Evolutionary conservation across 805 yeast species (phyloP).

Genomic region (Candida xyloterini): DNA sequence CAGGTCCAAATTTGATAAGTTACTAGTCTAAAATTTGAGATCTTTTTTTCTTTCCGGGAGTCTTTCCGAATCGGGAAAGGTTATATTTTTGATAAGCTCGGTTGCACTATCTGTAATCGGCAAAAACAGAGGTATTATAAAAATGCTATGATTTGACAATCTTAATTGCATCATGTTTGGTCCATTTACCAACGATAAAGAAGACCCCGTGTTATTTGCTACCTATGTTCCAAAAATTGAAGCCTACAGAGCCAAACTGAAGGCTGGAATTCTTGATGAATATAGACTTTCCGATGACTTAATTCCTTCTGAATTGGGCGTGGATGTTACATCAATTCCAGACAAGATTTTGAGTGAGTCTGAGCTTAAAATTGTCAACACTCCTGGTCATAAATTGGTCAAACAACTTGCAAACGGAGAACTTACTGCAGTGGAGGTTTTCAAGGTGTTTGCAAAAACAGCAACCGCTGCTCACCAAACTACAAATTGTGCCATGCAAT

Average conservation of each 20-base stretch:
- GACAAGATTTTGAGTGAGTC: conserved; percentile 31
- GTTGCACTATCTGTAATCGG: neutral
- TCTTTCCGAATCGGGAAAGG: neutral
- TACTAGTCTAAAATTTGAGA: neutral
- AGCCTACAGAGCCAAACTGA: conserved; percentile 29
- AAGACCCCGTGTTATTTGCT: conserved; percentile 21
- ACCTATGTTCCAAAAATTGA: conserved; percentile 35
- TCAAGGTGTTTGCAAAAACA: conserved; percentile 46
- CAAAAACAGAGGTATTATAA: neutral
- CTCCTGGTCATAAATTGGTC: conserved; percentile 34
- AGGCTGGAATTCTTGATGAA: conserved; percentile 27
- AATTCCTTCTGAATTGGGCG: conserved; percentile 19
- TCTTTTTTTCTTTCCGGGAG: neutral
- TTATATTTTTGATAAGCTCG: neutral
- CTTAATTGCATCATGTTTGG: conserved; percentile 5
- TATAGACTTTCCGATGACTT: conserved; percentile 23
- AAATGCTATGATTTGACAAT: neutral
- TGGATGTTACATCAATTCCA: conserved; percentile 28
- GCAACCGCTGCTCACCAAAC: conserved; percentile 49
- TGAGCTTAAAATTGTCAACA: conserved; percentile 43
- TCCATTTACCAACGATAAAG: conserved; percentile 18
- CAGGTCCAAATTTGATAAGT: neutral
- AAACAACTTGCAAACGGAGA: conserved; percentile 38
- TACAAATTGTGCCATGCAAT: conserved; percentile 46
- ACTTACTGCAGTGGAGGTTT: conserved; percentile 41